Percentiles rank a stretch among this genome's conserved stretches.
Evolutionary conservation across 495 filamentous ascomycete genomes (phyloP).

Genomic region (Parachaetomium inaequale): DNA sequence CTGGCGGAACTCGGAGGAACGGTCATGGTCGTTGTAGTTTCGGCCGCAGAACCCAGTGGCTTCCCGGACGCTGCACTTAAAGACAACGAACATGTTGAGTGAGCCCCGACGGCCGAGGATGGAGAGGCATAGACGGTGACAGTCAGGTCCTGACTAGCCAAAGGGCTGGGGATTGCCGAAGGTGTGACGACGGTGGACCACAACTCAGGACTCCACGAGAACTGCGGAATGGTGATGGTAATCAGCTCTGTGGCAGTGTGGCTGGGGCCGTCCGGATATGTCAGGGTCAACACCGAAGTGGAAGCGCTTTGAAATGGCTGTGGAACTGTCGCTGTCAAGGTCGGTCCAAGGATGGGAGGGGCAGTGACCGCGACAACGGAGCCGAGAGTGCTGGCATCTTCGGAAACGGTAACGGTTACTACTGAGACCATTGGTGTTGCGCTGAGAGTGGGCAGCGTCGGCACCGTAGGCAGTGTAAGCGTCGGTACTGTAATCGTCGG

Average conservation of each 20-base stretch:
- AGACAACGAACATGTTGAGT: background rate
- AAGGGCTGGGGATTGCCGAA: background rate
- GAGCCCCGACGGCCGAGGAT: background rate
- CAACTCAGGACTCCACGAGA: slow-evolving; percentile 9
- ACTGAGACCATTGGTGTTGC: too few species aligned
- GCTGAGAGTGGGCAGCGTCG: too few species aligned
- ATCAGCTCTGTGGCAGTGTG: slow-evolving; percentile 24
- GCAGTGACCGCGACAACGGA: slow-evolving; percentile 25
- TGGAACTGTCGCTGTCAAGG: slow-evolving; percentile 19
- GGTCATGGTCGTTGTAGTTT: background rate
- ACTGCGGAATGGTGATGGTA: slow-evolving; percentile 26
- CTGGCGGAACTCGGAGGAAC: background rate
- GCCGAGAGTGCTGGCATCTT: too few species aligned
- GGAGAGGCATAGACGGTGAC: slow-evolving; percentile 20
- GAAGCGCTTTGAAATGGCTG: background rate
- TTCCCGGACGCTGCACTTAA: background rate
- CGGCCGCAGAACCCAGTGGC: background rate
- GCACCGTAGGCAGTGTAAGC: slow-evolving; percentile 15
- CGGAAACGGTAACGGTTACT: too few species aligned
- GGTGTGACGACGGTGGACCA: slow-evolving; percentile 20
- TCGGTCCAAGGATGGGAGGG: background rate
- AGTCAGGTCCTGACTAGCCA: background rate
- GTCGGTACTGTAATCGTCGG: background rate
- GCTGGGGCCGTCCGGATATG: slow-evolving; percentile 25
- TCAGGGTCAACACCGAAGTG: slow-evolving; percentile 25